Evolutionary conservation across 208 protist genomes (phyloP), one percentile per base, ranked within the genome.

Genomic region (Trypanosoma platydactyli): DNA sequence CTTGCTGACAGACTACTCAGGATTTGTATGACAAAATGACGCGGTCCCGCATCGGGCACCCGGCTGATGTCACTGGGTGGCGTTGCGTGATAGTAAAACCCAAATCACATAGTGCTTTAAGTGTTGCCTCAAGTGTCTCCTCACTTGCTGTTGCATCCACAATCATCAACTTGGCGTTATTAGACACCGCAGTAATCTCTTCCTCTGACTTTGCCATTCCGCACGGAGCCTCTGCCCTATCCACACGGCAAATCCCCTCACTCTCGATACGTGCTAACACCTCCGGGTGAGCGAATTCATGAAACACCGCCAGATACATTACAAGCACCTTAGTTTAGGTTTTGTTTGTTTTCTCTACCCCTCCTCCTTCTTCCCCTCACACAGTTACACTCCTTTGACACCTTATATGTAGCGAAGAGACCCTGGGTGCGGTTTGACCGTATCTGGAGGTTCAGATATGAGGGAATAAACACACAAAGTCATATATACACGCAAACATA

Each of bases 141-240:
- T 84, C 72, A 5, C 81, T 72, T 29, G 67, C 51, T 41, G 29
- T 45, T 25, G 68, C 51, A 40, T 74, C 74, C 15, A 68, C 70
- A 16, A 81, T 84, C 58, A 94, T 88, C n/a, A 94, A 73, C 68
- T 94, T 94, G 18, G 85, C 89, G 57, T 92, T 92, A 41, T 68
- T 82, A 46, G 80, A 71, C 66, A 92, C 70, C 1, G 83, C 81
- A 38, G 65, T 44, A 25, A 78, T 50, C 52, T 94, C 89, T 56
- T 83, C 79, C 48, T 82, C 73, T 27, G 76, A 79, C 22, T 72
- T 79, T 24, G 84, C 86, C 29, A 81, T 45, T 2, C 29, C 50
- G 58, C 51, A 77, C 7, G 79, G 71, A 27, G 35, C 54, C 24
- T n/a, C 4, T 5, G 79, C 79, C 1, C 84, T 57, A 52, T 94